Conservation (phyloP, 2,329 filamentous ascomycete species). For the Hypoxylon sp. region DNA sequence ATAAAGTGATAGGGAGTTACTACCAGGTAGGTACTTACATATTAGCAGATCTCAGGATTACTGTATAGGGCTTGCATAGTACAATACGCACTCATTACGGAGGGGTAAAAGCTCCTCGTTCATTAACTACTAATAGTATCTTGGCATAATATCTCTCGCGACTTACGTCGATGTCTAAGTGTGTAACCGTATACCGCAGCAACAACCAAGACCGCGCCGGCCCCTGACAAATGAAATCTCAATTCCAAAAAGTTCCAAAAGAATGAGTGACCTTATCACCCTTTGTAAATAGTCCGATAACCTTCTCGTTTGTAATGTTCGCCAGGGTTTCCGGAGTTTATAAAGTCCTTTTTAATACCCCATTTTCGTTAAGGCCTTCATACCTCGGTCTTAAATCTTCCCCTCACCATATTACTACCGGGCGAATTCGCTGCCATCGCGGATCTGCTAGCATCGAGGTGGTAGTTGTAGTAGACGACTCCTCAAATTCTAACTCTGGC, state of each 20-base stretch:
- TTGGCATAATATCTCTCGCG: slow-evolving; percentile 17
- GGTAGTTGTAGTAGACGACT: slow-evolving; percentile 16
- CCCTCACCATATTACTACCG: slow-evolving; percentile 37
- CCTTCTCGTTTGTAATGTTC: slow-evolving; percentile 15
- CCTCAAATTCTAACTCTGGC: slow-evolving; percentile 34
- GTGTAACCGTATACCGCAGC: slow-evolving; percentile 18
- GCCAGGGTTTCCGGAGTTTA: background rate
- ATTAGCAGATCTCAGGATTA: background rate
- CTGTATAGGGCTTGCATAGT: background rate
- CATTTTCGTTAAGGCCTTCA: background rate
- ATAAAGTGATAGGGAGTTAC: background rate
- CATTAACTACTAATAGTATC: slow-evolving; percentile 32
- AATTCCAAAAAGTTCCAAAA: slow-evolving; percentile 36
- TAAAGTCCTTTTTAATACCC: slow-evolving; percentile 2
- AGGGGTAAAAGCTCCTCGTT: slow-evolving; percentile 12
- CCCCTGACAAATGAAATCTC: slow-evolving; percentile 23
- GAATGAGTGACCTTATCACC: slow-evolving; percentile 12
- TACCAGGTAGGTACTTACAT: background rate
- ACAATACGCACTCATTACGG: background rate
- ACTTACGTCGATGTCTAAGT: slow-evolving; percentile 10
- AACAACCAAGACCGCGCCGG: slow-evolving; percentile 1
- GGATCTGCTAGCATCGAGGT: slow-evolving; percentile 34
- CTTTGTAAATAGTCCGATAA: slow-evolving; percentile 31
- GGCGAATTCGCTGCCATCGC: slow-evolving; percentile 38
- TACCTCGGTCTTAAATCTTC: background rate